Evolutionary conservation across 306 rosid genomes (phyloP), one percentile per base, ranked within the genome.

Genomic region (Lathyrus aphaca): DNA sequence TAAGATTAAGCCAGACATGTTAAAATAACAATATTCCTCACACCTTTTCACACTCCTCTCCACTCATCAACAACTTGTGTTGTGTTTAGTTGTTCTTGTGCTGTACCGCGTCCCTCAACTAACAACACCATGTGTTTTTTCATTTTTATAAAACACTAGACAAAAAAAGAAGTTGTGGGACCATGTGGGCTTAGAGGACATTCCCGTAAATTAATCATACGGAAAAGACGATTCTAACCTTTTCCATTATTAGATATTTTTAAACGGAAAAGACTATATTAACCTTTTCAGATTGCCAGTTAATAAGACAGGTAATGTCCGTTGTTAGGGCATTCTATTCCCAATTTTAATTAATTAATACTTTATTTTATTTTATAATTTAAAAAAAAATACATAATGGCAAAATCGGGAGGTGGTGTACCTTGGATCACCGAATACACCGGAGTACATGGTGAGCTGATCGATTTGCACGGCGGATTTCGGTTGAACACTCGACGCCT

Each of bases 351-450:
- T 17, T 44, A 43, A 17, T 17, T 21, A 11, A 5, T 12, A 10
- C 4, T 53, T 32, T 12, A 29, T 14, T 57, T 27, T 2, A 0
- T 16, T 42, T 19, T 3, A 1, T 4, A n/a, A 42, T 27, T 29
- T 19, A 5, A 13, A 54, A 30, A 6, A 46, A 7, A 6, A 8
- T 21, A 2, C 23, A 21, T 21, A 21, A 9, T 8, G 19, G 1
- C 6, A 6, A n/a, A 5, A 4, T 5, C 10, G 5, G 18, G 46
- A 10, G 46, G 18, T 49, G 12, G 10, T 17, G 19, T 84, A 94
- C 99, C 96, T 87, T 69, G 96, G 85, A 42, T 87, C 97, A 10
- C 96, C 97, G 51, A 95, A 82, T 40, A 87, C 96, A 17, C 99
- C 99, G 59, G 97, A 83, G 68, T 83, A 80, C 78, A 81, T 50